Evolutionary conservation across 208 protist genomes (phyloP), one percentile per base, ranked within the genome.

Genomic region (Histomonas meleagridis): DNA sequence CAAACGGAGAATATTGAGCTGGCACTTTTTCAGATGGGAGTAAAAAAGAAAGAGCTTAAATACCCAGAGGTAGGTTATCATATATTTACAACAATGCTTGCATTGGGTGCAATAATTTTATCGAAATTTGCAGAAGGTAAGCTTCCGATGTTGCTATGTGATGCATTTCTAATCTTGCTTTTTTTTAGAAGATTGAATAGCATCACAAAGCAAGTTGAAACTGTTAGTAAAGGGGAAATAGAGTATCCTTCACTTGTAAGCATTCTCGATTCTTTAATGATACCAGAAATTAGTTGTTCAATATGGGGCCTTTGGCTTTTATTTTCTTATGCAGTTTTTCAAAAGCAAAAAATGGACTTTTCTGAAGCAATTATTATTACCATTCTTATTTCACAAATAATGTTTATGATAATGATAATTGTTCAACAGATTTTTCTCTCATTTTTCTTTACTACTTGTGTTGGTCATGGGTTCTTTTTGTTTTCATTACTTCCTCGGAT

Each of bases 381-480:
- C 23, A 53, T 81, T 4, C n/a, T 81, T 32, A 53, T 81, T 51
- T 81, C 70, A 32, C 38, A 46, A 48, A 46, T 51, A 16, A 16
- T 32, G 23, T 81, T 81, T 23, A 53, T 81, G 3, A n/a, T 81
- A 12, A 32, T 81, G 51, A 7, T 81, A 21, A 26, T 81, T 32
- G 51, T 81, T 81, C 70, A 81, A n/a, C 70, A 81, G n/a, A 81
- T 51, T 32, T 81, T 51, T 81, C 16, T 81, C 12, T 81, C 70
- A 38, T 81, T 81, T 51, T 81, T 81, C 1, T 81, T 81, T 51
- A 51, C 70, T 32, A 51, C 43, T n/a, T 51, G 70, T 51, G 40
- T 81, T 51, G 43, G 70, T 21, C 32, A 81, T 51, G 70, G 70
- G 2, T 81, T 81, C 70, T 81, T 81, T 51, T 51, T 81, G n/a